Percentiles rank a stretch among this genome's conserved stretches.
Conservation (phyloP, 2,329 filamentous ascomycete genomes). For the Cladosporium sp. region DNA sequence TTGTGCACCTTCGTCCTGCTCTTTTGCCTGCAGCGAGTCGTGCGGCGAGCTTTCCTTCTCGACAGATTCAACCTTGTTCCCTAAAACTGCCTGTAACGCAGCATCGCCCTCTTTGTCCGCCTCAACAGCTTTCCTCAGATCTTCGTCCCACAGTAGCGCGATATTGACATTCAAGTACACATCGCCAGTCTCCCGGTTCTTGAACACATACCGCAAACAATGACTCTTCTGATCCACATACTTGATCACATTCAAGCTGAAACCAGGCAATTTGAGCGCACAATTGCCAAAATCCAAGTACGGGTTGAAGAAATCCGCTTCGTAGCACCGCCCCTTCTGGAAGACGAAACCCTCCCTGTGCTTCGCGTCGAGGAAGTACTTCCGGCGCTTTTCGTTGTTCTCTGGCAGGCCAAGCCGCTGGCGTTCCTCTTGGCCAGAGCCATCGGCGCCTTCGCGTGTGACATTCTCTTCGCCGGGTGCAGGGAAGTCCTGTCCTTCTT, state of each 20-base stretch:
- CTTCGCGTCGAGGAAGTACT: conserved; percentile 41
- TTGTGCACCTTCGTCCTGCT: neutral
- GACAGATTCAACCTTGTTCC: neutral
- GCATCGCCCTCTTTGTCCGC: conserved; percentile 26
- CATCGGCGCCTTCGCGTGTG: conserved; percentile 44
- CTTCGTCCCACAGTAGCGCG: conserved; percentile 46
- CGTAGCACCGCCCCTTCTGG: conserved; percentile 46
- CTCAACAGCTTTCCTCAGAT: conserved; percentile 40
- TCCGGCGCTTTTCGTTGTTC: conserved; percentile 46
- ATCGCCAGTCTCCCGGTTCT: conserved; percentile 43
- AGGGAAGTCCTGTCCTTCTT: conserved; percentile 27
- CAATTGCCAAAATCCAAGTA: conserved; percentile 52
- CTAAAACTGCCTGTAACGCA: conserved; percentile 4
- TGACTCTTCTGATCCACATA: conserved; percentile 52
- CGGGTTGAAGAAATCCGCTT: conserved; percentile 51
- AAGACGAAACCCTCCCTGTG: conserved; percentile 43
- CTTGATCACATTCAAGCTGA: conserved; percentile 46
- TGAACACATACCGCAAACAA: conserved; percentile 48
- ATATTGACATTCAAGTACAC: conserved; percentile 49
- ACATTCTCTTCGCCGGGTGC: conserved; percentile 31
- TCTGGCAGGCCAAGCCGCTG: conserved; percentile 37
- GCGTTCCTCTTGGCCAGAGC: conserved; percentile 37
- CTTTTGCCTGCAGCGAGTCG: neutral
- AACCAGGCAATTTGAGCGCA: conserved; percentile 46
- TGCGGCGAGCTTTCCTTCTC: neutral